These are phyloP conservation scores for Aspergillus saccharolyticus DNA, from an alignment of 495 filamentous ascomycete species.

Conservation along the genomic window DNA sequence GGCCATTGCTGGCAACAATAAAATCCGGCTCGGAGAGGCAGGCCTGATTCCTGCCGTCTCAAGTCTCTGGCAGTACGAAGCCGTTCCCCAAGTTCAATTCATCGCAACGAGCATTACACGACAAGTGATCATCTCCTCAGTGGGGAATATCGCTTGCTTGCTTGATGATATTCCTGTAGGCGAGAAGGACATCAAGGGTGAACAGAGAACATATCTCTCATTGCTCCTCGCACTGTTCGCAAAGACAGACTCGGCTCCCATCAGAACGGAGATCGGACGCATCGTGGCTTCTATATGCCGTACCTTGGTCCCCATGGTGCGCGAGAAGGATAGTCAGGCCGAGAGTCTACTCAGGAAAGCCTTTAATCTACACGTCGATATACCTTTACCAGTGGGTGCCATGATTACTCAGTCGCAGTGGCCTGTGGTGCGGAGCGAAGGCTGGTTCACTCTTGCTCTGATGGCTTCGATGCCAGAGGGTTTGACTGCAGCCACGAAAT, in stretches of 20 bases:
- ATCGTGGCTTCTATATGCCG: slow-evolving; percentile 61
- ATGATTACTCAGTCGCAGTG: slow-evolving; percentile 66
- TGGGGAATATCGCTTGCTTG: slow-evolving; percentile 50
- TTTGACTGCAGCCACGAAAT: slow-evolving; percentile 42
- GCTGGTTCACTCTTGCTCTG: slow-evolving; percentile 68
- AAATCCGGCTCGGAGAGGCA: slow-evolving; percentile 49
- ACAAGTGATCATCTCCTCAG: slow-evolving; percentile 57
- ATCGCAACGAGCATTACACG: slow-evolving; percentile 61
- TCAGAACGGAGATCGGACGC: slow-evolving; percentile 69
- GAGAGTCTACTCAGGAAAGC: slow-evolving; percentile 39
- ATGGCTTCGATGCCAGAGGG: slow-evolving; percentile 54
- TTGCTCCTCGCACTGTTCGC: slow-evolving; percentile 54
- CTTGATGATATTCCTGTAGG: slow-evolving; percentile 37
- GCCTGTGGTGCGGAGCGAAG: slow-evolving; percentile 65
- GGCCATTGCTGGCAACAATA: slow-evolving; percentile 62
- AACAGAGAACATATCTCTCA: slow-evolving; percentile 49
- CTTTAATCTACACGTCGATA: slow-evolving; percentile 44
- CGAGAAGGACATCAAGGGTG: slow-evolving; percentile 33
- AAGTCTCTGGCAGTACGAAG: slow-evolving; percentile 54
- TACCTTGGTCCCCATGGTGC: slow-evolving; percentile 40
- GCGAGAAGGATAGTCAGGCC: slow-evolving; percentile 23
- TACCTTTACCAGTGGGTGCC: slow-evolving; percentile 52
- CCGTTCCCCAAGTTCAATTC: slow-evolving; percentile 65
- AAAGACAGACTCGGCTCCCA: slow-evolving; percentile 56
- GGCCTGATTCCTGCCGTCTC: slow-evolving; percentile 52